Evolutionary conservation across 768 basidiomycete species (phyloP).

Genomic region (Rhodotorula paludigena): DNA sequence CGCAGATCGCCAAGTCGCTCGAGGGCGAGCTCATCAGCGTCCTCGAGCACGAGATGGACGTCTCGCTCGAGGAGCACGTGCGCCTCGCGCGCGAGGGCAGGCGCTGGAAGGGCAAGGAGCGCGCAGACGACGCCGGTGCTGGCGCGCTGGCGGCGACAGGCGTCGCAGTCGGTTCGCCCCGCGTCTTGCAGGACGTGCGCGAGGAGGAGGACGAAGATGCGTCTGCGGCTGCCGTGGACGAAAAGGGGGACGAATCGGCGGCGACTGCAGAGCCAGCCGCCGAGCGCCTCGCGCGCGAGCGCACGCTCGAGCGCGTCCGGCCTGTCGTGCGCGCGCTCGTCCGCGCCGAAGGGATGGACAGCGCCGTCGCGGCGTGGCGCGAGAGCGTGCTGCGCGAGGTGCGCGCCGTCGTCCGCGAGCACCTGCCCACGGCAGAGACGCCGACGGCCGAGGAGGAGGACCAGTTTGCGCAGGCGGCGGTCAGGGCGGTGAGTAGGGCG

Average conservation of each 20-base stretch:
- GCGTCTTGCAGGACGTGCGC: not conserved
- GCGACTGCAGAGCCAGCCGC: not conserved
- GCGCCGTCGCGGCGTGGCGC: conserved; percentile 45
- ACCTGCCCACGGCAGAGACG: conserved; percentile 20
- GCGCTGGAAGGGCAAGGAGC: conserved; percentile 44
- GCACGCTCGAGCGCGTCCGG: conserved; percentile 49
- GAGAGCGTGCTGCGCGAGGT: conserved; percentile 48
- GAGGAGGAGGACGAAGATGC: not conserved
- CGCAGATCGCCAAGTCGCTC: conserved; percentile 70
- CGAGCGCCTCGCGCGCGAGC: conserved; percentile 13
- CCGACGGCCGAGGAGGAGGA: conserved; percentile 29
- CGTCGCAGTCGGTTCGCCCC: too few relatives aligned
- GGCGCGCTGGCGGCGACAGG: too few relatives aligned
- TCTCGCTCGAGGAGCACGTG: conserved; percentile 60
- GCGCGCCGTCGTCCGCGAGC: conserved; percentile 45
- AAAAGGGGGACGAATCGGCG: not conserved
- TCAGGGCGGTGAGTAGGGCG: conserved; percentile 22
- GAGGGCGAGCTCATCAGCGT: conserved; percentile 71
- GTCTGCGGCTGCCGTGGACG: not conserved
- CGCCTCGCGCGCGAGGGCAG: conserved; percentile 52
- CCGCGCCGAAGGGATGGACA: conserved; percentile 49
- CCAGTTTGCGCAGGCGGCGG: conserved; percentile 20
- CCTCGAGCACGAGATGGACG: conserved; percentile 61
- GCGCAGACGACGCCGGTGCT: conserved; percentile 50
- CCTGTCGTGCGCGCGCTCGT: conserved; percentile 74